Evolutionary conservation across 2,329 filamentous ascomycete species (phyloP).

Genomic region (Erysiphe neolycopersici): DNA sequence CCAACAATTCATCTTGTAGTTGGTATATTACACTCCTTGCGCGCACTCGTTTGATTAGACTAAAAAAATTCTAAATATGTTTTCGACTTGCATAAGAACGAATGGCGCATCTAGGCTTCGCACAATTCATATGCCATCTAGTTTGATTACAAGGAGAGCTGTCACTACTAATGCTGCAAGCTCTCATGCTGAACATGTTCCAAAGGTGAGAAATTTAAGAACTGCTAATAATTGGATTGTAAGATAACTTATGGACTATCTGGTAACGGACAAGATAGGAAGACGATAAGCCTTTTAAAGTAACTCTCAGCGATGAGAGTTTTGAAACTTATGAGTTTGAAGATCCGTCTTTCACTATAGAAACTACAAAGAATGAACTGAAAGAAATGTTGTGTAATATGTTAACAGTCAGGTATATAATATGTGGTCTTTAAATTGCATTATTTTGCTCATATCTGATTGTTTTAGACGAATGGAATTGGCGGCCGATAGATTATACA

Average conservation of each 20-base stretch:
- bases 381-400: constrained; percentile 99
- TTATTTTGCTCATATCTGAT: constrained; percentile 1
- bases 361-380: constrained; percentile 90
- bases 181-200: constrained; percentile 56
- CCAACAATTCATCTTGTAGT: no score
- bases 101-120: no score
- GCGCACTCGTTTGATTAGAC: no score
- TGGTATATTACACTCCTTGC: no score
- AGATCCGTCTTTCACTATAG: constrained; percentile 72
- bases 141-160: constrained; percentile 21
- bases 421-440: neutral
- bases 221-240: neutral
- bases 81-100: no score
- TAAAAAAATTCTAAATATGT: no score
- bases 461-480: constrained; percentile 82
- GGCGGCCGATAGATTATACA: constrained; percentile 96
- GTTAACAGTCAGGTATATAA: constrained; percentile 63
- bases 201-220: constrained; percentile 24
- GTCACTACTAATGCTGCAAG: constrained; percentile 93
- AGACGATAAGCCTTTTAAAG: constrained; percentile 77
- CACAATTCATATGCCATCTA: constrained; percentile 2
- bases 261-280: constrained; percentile 27
- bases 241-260: neutral
- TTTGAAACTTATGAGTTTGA: constrained; percentile 99
- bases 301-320: constrained; percentile 89